phyloP scores from a whole-genome alignment of 768 basidiomycete genomes.

The Hypsizygus marmoreus region DNA sequence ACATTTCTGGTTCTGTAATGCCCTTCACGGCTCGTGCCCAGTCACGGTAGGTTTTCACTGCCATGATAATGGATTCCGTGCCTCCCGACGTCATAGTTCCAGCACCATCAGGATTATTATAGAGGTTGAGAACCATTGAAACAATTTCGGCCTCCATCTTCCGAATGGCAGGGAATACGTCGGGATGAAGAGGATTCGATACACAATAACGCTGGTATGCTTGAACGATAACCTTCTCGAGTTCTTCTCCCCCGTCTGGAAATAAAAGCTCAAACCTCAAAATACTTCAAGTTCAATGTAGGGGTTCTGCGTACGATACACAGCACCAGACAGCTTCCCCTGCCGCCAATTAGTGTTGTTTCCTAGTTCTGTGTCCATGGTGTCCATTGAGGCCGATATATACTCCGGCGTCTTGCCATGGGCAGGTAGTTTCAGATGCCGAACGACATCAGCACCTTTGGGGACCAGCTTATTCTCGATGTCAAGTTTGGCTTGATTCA shows the following conservation, averaged over 20 bases:
- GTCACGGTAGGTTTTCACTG: constrained; percentile 91
- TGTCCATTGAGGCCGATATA: constrained; percentile 78
- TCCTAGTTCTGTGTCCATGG: constrained; percentile 67
- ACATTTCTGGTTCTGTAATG: constrained; percentile 94
- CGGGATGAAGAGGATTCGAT: constrained; percentile 90
- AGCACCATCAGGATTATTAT: constrained; percentile 81
- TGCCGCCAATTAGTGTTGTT: constrained; percentile 55
- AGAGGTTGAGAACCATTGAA: constrained; percentile 83
- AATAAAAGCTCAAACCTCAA: background rate
- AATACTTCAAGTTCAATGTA: too few species aligned
- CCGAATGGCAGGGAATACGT: constrained; percentile 87
- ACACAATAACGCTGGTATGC: constrained; percentile 84
- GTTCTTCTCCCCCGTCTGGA: constrained; percentile 80
- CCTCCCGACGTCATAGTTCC: constrained; percentile 95
- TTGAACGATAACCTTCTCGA: constrained; percentile 75
- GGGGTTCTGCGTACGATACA: constrained; percentile 65
- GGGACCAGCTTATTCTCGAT: constrained; percentile 73
- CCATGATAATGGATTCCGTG: constrained; percentile 96
- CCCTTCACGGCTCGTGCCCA: constrained; percentile 88
- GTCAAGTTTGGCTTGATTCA: constrained; percentile 62
- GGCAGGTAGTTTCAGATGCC: constrained; percentile 67
- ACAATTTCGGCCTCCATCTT: constrained; percentile 99
- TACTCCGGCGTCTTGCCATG: constrained; percentile 68
- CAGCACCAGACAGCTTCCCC: constrained; percentile 82
- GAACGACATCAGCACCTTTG: constrained; percentile 57